Percentiles rank a stretch among this genome's conserved stretches.
Evolutionary conservation across 208 protist genomes (phyloP).

Genomic region (Giardia muris): DNA sequence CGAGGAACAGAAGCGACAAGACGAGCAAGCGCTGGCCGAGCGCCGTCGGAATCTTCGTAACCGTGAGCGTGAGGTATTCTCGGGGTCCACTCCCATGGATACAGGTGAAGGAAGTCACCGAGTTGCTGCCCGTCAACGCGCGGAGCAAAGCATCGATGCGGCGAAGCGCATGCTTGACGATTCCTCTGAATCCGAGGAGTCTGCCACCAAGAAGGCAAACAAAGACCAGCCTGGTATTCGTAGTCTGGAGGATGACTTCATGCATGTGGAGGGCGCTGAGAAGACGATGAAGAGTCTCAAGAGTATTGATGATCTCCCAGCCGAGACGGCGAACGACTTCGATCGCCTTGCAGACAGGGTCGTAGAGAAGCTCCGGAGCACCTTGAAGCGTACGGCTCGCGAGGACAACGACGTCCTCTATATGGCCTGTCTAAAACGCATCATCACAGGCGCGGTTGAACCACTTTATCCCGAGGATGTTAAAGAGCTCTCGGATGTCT

Average conservation of each 20-base stretch:
- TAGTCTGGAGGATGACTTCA: not conserved
- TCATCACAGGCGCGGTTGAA: not conserved
- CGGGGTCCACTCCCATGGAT: not conserved
- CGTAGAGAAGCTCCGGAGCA: not conserved
- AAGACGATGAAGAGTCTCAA: not conserved
- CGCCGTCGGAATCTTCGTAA: not conserved
- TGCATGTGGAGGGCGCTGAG: not conserved
- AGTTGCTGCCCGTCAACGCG: not conserved
- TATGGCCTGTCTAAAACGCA: not conserved
- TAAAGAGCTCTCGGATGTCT: constrained; percentile 10
- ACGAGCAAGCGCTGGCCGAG: not conserved
- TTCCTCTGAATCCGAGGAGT: not conserved
- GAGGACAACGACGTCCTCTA: constrained; percentile 17
- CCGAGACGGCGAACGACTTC: not conserved
- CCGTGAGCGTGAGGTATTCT: not conserved
- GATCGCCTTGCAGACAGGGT: not conserved
- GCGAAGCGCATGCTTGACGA: not conserved
- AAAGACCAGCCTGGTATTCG: not conserved
- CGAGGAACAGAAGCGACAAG: not conserved
- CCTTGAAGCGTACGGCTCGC: not conserved
- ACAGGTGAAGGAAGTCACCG: not conserved
- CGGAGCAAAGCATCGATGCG: not conserved
- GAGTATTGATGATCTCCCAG: not conserved
- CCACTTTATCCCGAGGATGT: constrained; percentile 15
- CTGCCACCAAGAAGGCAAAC: not conserved